Base-by-base conservation (phyloP, 2,329 filamentous ascomycete genomes). In the Monilinia fructicola region DNA sequence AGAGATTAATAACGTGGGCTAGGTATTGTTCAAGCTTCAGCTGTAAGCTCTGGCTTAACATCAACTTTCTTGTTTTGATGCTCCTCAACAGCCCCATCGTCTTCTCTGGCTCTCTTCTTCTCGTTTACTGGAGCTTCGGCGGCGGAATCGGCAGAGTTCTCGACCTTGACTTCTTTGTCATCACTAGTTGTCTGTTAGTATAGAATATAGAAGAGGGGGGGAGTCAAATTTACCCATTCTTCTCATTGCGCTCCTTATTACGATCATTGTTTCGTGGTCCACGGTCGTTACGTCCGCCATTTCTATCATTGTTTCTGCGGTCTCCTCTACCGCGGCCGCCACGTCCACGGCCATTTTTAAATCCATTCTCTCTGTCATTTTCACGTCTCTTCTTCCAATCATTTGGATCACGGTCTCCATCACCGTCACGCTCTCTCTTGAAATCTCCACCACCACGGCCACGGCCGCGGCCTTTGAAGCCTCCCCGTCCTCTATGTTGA, bases 371-470 rank as follows among this genome's bases (percentile, higher is more conserved):
- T 75, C 85, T 85, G 73, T 89, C 86, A 54, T 87, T 76, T 10
- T 88, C 85, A 28, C 86, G 83, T 71, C 87, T 83, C 77, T 83
- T 82, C 79, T 87, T 89, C 86, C 87, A 89, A 78, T 89, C 83
- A 72, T 86, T 79, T 60, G 80, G 76, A 72, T 85, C 82, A 62
- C 78, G 78, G 64, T 79, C 77, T 40, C 78, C 77, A 12, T 60
- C 44, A 14, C 16, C 58, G 40, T 50, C n/a, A 52, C 67, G 56
- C 68, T 40, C 16, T 58, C 46, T 55, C 56, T 53, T 35, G 54
- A 59, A 46, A 38, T 65, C 44, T 64, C 66, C 67, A 61, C 69
- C 67, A 35, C 64, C 62, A 55, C 53, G 53, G 38, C 64, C 65
- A n/a, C 80, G 78, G 38, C 77, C 77, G 23, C 71, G 69, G 54